phyloP scores from a whole-genome alignment of 2,329 filamentous ascomycete species.

The Pestalotiopsis sp. region DNA sequence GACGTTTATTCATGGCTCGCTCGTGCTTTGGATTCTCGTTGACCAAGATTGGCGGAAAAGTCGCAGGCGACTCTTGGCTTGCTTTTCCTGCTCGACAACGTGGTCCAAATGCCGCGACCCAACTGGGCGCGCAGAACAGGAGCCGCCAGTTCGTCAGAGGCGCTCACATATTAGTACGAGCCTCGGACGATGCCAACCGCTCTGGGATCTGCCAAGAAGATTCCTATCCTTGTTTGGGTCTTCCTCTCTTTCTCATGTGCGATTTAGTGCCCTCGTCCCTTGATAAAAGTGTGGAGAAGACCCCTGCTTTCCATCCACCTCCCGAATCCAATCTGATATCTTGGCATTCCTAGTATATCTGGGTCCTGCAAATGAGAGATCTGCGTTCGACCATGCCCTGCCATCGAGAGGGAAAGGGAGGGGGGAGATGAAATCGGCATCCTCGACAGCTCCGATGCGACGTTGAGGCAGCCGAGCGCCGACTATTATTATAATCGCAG shows the following conservation, averaged over 20 bases:
- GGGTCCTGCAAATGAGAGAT: slow-evolving; percentile 2
- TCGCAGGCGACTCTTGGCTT: not conserved
- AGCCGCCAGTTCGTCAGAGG: not conserved
- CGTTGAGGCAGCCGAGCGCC: not conserved
- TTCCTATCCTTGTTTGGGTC: not conserved
- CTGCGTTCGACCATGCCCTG: not conserved
- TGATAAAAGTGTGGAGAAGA: slow-evolving; percentile 6
- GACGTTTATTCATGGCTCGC: not conserved
- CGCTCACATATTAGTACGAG: not conserved
- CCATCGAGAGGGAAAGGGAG: not conserved
- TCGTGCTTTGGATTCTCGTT: not conserved
- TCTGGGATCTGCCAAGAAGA: not conserved
- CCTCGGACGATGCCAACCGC: not conserved
- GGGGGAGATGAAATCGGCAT: not conserved
- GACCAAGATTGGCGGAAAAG: not conserved
- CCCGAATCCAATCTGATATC: not conserved
- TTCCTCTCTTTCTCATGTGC: not conserved
- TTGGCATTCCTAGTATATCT: not conserved
- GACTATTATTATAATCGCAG: not conserved
- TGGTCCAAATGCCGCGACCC: not conserved
- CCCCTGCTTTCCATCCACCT: slow-evolving; percentile 3
- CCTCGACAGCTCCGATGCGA: not conserved
- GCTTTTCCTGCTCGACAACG: not conserved
- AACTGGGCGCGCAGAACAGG: not conserved
- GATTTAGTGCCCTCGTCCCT: not conserved